A percentile compares a stretch with the other conserved stretches of the same genome.
Conservation (phyloP, 306 rosid genomes). For the Prunus davidiana region DNA sequence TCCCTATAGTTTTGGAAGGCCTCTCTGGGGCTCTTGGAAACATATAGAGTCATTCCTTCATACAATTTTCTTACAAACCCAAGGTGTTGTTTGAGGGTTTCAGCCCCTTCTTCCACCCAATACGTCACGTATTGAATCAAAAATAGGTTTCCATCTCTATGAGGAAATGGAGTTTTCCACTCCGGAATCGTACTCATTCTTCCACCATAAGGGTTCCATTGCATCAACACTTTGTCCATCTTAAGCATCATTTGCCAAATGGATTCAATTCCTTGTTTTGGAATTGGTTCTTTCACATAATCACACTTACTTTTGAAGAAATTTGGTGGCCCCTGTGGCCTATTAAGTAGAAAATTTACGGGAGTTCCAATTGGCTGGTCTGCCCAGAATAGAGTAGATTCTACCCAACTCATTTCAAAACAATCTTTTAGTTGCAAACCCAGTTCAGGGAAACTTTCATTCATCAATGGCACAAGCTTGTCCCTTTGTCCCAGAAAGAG, state of each 20-base stretch:
- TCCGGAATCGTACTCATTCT: slow-evolving; percentile 43
- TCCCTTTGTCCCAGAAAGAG: not conserved
- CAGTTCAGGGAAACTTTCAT: slow-evolving; percentile 4
- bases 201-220: slow-evolving; percentile 18
- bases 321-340: not conserved
- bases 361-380: not conserved
- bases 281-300: slow-evolving; percentile 19
- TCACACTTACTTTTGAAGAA: slow-evolving; percentile 12
- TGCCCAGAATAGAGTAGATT: not conserved
- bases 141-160: slow-evolving; percentile 38
- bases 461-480: not conserved
- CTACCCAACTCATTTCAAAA: slow-evolving; percentile 16
- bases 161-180: slow-evolving; percentile 39
- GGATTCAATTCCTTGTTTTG: not conserved
- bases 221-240: not conserved
- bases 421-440: not conserved
- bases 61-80: slow-evolving; percentile 24
- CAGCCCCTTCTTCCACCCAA: slow-evolving; percentile 22
- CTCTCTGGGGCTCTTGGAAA: slow-evolving; percentile 25
- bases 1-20: slow-evolving; percentile 28
- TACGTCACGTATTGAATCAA: not conserved
- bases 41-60: slow-evolving; percentile 10
- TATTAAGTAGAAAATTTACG: not conserved
- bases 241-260: slow-evolving; percentile 2
- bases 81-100: slow-evolving; percentile 23